A percentile compares a stretch with the other conserved stretches of the same genome.
Evolutionary conservation across 495 filamentous ascomycete species (phyloP).

Genomic region (Cercophora scortea): DNA sequence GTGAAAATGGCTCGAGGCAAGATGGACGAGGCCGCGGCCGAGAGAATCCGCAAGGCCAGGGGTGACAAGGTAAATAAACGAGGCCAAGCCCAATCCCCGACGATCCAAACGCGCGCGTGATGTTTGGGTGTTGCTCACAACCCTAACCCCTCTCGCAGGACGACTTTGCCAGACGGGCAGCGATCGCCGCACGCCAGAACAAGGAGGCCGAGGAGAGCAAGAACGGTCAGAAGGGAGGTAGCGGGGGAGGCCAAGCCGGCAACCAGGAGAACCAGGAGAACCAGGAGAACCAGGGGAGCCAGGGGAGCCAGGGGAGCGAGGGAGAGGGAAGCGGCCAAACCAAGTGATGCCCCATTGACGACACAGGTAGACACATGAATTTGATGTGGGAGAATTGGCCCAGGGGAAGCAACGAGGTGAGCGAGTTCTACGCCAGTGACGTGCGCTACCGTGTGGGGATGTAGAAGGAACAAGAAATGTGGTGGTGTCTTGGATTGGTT

Average conservation of each 20-base stretch:
- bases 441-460: too few species aligned
- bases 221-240: conserved; percentile 4
- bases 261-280: too few species aligned
- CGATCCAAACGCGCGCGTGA: background rate
- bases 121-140: background rate
- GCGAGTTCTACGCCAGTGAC: too few species aligned
- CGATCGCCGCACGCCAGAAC: conserved; percentile 32
- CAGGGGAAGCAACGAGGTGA: too few species aligned
- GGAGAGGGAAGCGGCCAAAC: background rate
- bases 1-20: conserved; percentile 28
- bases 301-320: background rate
- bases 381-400: too few species aligned
- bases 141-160: conserved; percentile 24
- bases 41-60: conserved; percentile 34
- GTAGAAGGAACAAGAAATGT: too few species aligned
- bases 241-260: conserved; percentile 2
- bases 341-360: background rate
- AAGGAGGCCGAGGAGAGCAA: conserved; percentile 11
- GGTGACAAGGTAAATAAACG: conserved; percentile 24
- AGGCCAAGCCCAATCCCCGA: background rate
- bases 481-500: too few species aligned
- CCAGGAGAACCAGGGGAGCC: too few species aligned
- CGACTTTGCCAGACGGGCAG: conserved; percentile 34
- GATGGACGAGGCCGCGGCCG: conserved; percentile 38
- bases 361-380: too few species aligned